phyloP scores from a whole-genome alignment of 495 filamentous ascomycete genomes.

The Aspergillus olivimuriae region DNA sequence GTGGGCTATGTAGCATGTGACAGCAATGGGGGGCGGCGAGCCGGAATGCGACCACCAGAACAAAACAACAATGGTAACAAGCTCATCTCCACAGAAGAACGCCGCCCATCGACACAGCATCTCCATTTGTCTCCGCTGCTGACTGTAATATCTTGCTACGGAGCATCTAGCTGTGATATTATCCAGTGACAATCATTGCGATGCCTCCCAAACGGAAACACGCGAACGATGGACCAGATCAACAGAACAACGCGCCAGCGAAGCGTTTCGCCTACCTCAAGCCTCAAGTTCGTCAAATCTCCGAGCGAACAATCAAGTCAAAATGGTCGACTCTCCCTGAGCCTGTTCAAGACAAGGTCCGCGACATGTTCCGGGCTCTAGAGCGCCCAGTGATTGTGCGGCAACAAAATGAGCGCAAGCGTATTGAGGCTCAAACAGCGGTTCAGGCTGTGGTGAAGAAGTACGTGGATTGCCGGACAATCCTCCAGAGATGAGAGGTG shows the following conservation, averaged over 20 bases:
- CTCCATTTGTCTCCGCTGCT: too few species aligned
- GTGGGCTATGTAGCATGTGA: too few species aligned
- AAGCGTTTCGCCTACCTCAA: slow-evolving; percentile 42
- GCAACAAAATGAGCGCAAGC: slow-evolving; percentile 48
- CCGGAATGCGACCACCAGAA: too few species aligned
- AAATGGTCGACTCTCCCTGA: slow-evolving; percentile 54
- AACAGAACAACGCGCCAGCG: slow-evolving; percentile 15
- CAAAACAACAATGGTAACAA: too few species aligned
- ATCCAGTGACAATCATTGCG: not conserved
- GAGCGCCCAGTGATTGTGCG: slow-evolving; percentile 51
- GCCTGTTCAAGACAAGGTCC: slow-evolving; percentile 44
- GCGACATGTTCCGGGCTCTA: slow-evolving; percentile 45
- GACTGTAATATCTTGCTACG: too few species aligned
- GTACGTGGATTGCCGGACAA: slow-evolving; percentile 17
- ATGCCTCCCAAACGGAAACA: slow-evolving; percentile 38
- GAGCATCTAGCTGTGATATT: not conserved
- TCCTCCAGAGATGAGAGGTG: not conserved
- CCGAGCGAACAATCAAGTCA: slow-evolving; percentile 48
- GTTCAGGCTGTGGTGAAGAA: slow-evolving; percentile 43
- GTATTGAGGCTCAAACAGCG: slow-evolving; percentile 49
- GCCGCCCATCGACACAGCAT: too few species aligned
- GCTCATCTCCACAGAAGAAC: too few species aligned
- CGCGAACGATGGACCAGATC: slow-evolving; percentile 15
- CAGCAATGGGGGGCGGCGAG: too few species aligned
- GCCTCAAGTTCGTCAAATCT: slow-evolving; percentile 44